Conservation (phyloP, 2,329 filamentous ascomycete species). For the Phialemoniopsis sp. region DNA sequence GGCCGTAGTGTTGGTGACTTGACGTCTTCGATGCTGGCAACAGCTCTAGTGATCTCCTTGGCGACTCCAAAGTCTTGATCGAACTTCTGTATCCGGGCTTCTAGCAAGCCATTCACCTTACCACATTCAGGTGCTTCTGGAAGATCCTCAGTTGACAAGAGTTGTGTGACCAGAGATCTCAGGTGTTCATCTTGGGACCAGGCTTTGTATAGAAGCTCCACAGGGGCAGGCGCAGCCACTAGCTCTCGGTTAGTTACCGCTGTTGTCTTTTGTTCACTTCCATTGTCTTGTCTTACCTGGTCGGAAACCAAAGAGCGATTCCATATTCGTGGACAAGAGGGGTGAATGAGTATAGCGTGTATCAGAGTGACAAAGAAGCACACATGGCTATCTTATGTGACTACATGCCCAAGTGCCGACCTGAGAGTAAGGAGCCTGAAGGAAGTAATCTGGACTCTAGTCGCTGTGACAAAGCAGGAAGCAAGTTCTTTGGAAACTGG, state of each 20-base stretch:
- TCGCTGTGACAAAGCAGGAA: too few species aligned
- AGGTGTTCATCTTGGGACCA: slow-evolving; percentile 9
- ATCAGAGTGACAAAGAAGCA: too few species aligned
- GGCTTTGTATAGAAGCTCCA: slow-evolving; percentile 8
- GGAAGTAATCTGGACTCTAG: too few species aligned
- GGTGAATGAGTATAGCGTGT: background rate
- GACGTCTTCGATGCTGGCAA: background rate
- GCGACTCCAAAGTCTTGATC: background rate
- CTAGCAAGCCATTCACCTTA: background rate
- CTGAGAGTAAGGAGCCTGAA: too few species aligned
- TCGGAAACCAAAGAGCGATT: slow-evolving; percentile 8
- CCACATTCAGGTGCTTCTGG: background rate
- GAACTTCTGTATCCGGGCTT: too few species aligned
- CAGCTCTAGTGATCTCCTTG: background rate
- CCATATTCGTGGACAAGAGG: slow-evolving; percentile 4
- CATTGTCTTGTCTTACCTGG: slow-evolving; percentile 3
- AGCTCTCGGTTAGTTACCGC: background rate
- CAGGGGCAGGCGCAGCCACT: slow-evolving; percentile 8
- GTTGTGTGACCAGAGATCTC: slow-evolving; percentile 3
- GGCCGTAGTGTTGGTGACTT: slow-evolving; percentile 1
- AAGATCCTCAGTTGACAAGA: background rate
- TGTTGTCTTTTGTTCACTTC: too few species aligned
- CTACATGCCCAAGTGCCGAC: too few species aligned
- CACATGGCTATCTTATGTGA: too few species aligned
- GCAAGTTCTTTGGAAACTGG: too few species aligned